Conservation (phyloP, 129 eudicot genomes). For the Oenanthe sinensis region DNA sequence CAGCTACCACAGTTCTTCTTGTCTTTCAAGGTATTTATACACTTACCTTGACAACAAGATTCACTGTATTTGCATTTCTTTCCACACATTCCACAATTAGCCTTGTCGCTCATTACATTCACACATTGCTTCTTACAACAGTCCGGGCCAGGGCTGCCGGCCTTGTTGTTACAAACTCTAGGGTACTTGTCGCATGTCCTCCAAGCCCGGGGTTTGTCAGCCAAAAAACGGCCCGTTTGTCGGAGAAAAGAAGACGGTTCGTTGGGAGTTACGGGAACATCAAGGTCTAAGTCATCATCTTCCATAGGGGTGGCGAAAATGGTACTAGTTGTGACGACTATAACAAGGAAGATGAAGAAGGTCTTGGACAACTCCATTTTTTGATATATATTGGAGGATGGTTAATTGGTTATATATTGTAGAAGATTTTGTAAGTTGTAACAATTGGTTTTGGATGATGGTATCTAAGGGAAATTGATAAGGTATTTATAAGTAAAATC, state of each 20-base stretch:
- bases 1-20: slow-evolving; percentile 14
- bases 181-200: slow-evolving; percentile 28
- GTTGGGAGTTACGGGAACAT: neutral
- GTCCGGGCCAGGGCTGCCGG: slow-evolving; percentile 27
- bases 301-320: neutral
- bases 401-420: neutral
- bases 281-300: neutral
- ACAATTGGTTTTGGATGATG: neutral
- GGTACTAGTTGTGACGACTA: neutral
- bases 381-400: neutral
- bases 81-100: slow-evolving; percentile 38
- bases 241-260: neutral
- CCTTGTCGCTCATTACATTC: slow-evolving; percentile 25
- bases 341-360: neutral
- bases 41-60: slow-evolving; percentile 27
- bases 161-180: slow-evolving; percentile 25
- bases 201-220: neutral
- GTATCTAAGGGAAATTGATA: neutral
- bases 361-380: slow-evolving; percentile 2
- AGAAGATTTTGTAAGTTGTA: neutral
- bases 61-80: slow-evolving; percentile 28
- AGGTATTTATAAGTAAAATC: neutral
- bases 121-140: slow-evolving; percentile 45
- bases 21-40: slow-evolving; percentile 5
- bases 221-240: slow-evolving; percentile 1